A percentile compares a stretch with the other conserved stretches of the same genome.
Conservation (phyloP, 345 rosid species). For the Citrus cavaleriei region DNA sequence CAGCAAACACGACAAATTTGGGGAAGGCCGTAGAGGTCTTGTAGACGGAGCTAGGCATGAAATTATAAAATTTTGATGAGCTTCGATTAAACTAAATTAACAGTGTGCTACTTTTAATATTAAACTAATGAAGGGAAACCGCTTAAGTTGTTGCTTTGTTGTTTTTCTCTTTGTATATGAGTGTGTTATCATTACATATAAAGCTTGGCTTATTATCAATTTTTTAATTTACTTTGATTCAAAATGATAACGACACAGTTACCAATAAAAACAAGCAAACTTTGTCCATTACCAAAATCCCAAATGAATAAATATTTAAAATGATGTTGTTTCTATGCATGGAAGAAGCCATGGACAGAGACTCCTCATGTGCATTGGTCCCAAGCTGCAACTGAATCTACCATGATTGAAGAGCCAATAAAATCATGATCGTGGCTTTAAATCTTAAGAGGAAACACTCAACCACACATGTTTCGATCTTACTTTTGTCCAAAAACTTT, state of each 20-base stretch:
- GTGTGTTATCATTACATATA: background rate
- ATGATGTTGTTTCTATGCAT: conserved; percentile 3
- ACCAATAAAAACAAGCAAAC: conserved; percentile 16
- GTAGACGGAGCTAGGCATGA: background rate
- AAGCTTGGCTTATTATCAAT: background rate
- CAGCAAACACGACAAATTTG: conserved; percentile 14
- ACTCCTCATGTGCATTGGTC: conserved; percentile 23
- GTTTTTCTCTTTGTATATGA: conserved; percentile 13
- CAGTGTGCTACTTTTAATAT: background rate
- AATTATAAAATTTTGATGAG: conserved; percentile 7
- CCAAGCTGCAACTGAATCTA: conserved; percentile 20
- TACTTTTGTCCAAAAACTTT: background rate
- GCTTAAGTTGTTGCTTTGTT: conserved; percentile 13
- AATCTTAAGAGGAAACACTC: conserved; percentile 5
- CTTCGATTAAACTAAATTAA: conserved; percentile 10
- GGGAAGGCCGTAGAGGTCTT: conserved; percentile 4
- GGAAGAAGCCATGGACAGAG: conserved; percentile 21
- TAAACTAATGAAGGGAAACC: background rate
- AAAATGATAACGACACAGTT: conserved; percentile 21
- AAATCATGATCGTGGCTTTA: background rate
- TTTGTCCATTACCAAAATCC: conserved; percentile 18
- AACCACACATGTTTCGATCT: conserved; percentile 8
- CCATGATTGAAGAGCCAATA: conserved; percentile 17
- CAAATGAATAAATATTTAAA: background rate
- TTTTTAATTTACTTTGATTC: conserved; percentile 11